Conservation (phyloP, 352 stramenopile species). For the Phytopythium ostracodes region DNA sequence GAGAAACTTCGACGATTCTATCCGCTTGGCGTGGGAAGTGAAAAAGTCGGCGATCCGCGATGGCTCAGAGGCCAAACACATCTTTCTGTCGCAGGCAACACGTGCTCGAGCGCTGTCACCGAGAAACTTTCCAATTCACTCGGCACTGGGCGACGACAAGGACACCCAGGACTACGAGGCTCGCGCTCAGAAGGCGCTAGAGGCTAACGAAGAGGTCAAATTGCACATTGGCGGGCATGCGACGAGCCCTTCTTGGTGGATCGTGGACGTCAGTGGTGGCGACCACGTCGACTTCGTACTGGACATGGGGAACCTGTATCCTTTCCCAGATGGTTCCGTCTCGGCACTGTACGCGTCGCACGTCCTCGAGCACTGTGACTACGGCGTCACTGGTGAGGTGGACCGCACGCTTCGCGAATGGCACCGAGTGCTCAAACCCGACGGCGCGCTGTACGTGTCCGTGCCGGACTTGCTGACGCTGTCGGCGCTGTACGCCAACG, state of each 20-base stretch:
- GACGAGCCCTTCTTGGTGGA: conserved; percentile 46
- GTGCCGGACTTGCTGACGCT: conserved; percentile 66
- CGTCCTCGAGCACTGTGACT: conserved; percentile 69
- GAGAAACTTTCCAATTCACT: conserved; percentile 31
- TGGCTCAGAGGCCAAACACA: conserved; percentile 15
- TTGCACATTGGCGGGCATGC: conserved; percentile 63
- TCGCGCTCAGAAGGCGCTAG: conserved; percentile 26
- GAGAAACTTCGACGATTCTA: conserved; percentile 33
- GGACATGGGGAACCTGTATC: conserved; percentile 64
- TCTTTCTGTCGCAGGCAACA: conserved; percentile 29
- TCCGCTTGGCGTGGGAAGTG: conserved; percentile 47
- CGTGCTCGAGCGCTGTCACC: conserved; percentile 14
- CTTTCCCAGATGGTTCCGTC: conserved; percentile 56
- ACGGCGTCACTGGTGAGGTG: conserved; percentile 48
- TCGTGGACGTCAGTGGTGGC: conserved; percentile 56
- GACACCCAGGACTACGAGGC: conserved; percentile 34
- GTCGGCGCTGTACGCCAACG: conserved; percentile 53
- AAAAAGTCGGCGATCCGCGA: conserved; percentile 20
- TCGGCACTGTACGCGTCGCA: conserved; percentile 69
- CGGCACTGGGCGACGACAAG: conserved; percentile 28
- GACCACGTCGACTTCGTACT: conserved; percentile 56
- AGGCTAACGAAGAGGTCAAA: conserved; percentile 26
- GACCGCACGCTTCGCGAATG: conserved; percentile 58
- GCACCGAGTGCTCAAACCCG: conserved; percentile 57
- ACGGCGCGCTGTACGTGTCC: conserved; percentile 48